Evolutionary conservation across 1,284 basidiomycete species (phyloP), one percentile per base, ranked within the genome.

Genomic region (Coniferiporia weirii): DNA sequence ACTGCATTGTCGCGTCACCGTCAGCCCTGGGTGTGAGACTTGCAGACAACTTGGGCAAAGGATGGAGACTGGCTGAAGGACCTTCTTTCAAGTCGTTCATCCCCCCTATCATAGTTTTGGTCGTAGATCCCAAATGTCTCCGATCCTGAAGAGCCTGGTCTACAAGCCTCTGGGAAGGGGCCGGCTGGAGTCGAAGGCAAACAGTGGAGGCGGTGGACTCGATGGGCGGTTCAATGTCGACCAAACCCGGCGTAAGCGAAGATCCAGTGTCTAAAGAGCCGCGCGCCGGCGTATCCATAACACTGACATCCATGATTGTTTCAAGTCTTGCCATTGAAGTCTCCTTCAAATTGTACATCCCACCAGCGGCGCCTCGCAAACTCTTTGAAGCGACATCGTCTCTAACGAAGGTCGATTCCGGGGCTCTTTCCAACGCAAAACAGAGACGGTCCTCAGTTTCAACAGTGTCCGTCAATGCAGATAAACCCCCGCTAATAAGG

Each of bases 11-110:
- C 71, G 85, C 77, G 52, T 80, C 76, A 4, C 71, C 64, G 19
- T 84, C 81, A 53, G 85, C 72, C 56, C 73, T 84, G 27, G 27
- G 27, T 27, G 27, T 5, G 27, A 87, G 71, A 3, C 84, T 84
- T n/a, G 85, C 84, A 40, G 87, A 77, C 35, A 87, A 40, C 15
- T n/a, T n/a, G n/a, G n/a, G n/a, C n/a, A 9, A 7, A 10, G 8
- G 38, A 40, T 12, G 38, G 15, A 40, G 38, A 12, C 15, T 40
- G 15, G 38, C 8, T 12, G 38, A 40, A 4, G 15, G 8, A 68
- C 19, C 76, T 17, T 43, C 20, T 17, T 5, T 43, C n/a, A 27
- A 27, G 27, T 15, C 50, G 17, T 17, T 32, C n/a, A 17, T 32
- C 22, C 46, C 27, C 27, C 27, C n/a, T n/a, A n/a, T 27, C 27